Percentiles rank a stretch among this genome's conserved stretches.
Conservation (phyloP, 805 yeast genomes). For the Allodekkera sacchari region DNA sequence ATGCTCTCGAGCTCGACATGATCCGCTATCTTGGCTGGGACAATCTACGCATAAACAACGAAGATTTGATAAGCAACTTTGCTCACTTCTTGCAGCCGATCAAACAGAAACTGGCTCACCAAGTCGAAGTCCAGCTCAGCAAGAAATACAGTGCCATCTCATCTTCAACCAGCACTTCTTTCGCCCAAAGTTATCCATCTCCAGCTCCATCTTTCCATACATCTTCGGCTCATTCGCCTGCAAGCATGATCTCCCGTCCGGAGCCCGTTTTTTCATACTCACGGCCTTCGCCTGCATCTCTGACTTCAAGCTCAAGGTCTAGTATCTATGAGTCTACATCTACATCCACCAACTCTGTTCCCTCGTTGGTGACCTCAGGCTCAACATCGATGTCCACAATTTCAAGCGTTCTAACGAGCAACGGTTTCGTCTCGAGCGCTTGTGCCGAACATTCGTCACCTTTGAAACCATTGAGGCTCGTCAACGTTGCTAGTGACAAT, state of each 20-base stretch:
- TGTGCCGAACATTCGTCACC: too few species aligned
- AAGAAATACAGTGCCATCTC: conserved; percentile 4
- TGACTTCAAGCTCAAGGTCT: not conserved
- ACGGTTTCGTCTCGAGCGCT: too few species aligned
- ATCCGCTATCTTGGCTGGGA: conserved; percentile 82
- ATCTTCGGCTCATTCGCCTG: not conserved
- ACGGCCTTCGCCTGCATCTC: too few species aligned
- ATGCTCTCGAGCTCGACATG: conserved; percentile 85
- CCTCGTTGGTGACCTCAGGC: too few species aligned
- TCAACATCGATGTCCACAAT: too few species aligned
- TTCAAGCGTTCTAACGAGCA: too few species aligned
- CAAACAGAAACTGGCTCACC: conserved; percentile 37
- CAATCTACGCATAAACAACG: conserved; percentile 50
- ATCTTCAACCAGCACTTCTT: not conserved
- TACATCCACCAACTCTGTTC: conserved; percentile 1
- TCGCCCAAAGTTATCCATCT: not conserved
- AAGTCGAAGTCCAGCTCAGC: conserved; percentile 11
- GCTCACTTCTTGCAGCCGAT: conserved; percentile 73
- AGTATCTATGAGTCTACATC: conserved; percentile 2
- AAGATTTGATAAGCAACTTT: conserved; percentile 61
- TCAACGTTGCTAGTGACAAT: too few species aligned
- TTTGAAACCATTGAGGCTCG: too few species aligned
- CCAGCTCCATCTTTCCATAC: not conserved
- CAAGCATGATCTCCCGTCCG: not conserved
- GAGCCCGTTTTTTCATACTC: too few species aligned